Evolutionary conservation across 2,329 filamentous ascomycete species (phyloP).

Genomic region (Trichoderma oligosporum): DNA sequence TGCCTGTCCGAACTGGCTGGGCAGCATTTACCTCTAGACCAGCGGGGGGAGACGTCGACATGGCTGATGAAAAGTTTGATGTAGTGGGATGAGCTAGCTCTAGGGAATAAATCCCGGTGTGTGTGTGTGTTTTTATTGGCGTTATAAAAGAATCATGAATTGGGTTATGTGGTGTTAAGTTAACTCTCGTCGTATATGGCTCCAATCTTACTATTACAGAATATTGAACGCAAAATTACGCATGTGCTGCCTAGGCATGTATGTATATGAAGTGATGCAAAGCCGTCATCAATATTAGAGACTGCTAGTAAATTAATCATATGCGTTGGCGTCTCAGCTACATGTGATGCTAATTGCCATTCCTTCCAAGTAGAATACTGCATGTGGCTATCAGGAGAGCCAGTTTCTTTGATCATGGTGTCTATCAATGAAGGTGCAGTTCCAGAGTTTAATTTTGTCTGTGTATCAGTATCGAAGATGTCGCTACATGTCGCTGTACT

Average conservation of each 20-base stretch:
- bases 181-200: not conserved
- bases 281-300: not conserved
- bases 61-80: constrained; percentile 37
- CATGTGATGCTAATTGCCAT: too few relatives aligned
- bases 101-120: too few relatives aligned
- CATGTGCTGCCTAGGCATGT: not conserved
- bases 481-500: too few relatives aligned
- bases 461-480: too few relatives aligned
- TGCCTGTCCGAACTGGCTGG: constrained; percentile 32
- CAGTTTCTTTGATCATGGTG: too few relatives aligned
- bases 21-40: constrained; percentile 29
- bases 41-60: constrained; percentile 29
- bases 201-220: not conserved
- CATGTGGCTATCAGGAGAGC: too few relatives aligned
- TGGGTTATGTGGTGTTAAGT: not conserved
- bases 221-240: not conserved
- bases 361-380: too few relatives aligned
- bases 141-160: not conserved
- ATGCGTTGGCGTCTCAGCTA: too few relatives aligned
- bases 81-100: constrained; percentile 25
- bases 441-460: too few relatives aligned
- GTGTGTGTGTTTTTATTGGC: not conserved
- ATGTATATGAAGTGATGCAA: not conserved
- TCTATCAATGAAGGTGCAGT: too few relatives aligned
- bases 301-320: not conserved